Evolutionary conservation across 192 early-diverging fungal genomes (phyloP).

Genomic region (Chytriomyces hyalinus): DNA sequence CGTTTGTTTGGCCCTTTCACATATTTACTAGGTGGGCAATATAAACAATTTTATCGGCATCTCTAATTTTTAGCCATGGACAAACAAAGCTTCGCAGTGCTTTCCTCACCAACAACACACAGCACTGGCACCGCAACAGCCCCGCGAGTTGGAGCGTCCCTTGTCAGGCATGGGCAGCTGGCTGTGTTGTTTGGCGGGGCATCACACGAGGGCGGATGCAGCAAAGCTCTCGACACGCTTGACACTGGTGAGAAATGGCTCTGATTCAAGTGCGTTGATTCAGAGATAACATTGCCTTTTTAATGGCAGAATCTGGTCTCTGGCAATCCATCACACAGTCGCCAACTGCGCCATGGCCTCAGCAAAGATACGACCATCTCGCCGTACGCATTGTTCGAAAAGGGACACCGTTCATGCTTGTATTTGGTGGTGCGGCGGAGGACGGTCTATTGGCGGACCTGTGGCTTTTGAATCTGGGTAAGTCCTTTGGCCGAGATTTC

Average conservation of each 20-base stretch:
- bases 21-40: background rate
- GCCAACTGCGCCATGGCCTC: background rate
- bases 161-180: background rate
- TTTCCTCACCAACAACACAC: background rate
- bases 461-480: slow-evolving; percentile 5
- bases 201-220: background rate
- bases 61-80: background rate
- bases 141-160: background rate
- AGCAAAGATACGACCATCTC: slow-evolving; percentile 8
- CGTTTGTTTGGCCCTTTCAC: background rate
- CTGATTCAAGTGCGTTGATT: background rate
- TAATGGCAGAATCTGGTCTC: background rate
- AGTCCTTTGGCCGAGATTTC: background rate
- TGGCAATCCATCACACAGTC: background rate
- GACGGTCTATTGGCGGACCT: background rate
- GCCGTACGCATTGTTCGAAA: background rate
- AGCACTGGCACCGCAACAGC: background rate
- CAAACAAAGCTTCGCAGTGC: background rate
- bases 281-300: background rate
- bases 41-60: background rate
- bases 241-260: background rate
- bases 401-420: background rate
- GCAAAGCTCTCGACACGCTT: too few relatives aligned
- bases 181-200: slow-evolving; percentile 9
- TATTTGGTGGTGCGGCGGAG: slow-evolving; percentile 1